phyloP scores from a whole-genome alignment of 108 stramenopile species.

The Mediolabrus comicus region DNA sequence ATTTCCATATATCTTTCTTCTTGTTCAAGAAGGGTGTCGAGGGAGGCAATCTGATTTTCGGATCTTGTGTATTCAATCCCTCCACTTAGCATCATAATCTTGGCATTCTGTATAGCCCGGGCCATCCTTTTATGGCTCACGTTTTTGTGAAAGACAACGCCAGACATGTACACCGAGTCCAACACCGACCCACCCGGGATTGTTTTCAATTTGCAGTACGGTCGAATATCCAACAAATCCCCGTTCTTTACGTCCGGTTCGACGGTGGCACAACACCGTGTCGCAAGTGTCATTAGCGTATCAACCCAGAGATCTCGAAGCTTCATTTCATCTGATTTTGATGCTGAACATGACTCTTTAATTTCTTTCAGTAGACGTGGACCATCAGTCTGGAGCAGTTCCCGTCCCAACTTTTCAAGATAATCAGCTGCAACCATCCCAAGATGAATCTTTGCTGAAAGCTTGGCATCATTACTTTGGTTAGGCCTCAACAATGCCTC shows the following conservation, averaged over 20 bases:
- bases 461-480: slow-evolving; percentile 34
- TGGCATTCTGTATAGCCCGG: slow-evolving; percentile 68
- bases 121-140: slow-evolving; percentile 89
- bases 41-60: slow-evolving; percentile 80
- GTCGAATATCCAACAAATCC: slow-evolving; percentile 71
- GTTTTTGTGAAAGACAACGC: slow-evolving; percentile 90
- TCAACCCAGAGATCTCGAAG: slow-evolving; percentile 61
- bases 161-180: slow-evolving; percentile 89
- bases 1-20: slow-evolving; percentile 96
- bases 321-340: slow-evolving; percentile 19
- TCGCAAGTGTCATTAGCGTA: slow-evolving; percentile 76
- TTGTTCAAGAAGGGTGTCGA: slow-evolving; percentile 91
- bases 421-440: slow-evolving; percentile 64
- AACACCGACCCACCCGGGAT: slow-evolving; percentile 83
- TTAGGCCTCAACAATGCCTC: slow-evolving; percentile 16
- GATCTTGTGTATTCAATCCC: slow-evolving; percentile 93
- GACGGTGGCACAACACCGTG: slow-evolving; percentile 82
- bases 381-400: slow-evolving; percentile 67
- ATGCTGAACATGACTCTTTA: slow-evolving; percentile 18
- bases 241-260: slow-evolving; percentile 88
- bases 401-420: slow-evolving; percentile 68
- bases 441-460: slow-evolving; percentile 46
- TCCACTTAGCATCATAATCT: slow-evolving; percentile 90
- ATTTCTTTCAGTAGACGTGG: slow-evolving; percentile 64
- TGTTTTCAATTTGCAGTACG: slow-evolving; percentile 66